These are phyloP conservation scores for Actinomortierella wolfii DNA, from an alignment of 371 early-diverging fungal genomes.

Conservation along the genomic window DNA sequence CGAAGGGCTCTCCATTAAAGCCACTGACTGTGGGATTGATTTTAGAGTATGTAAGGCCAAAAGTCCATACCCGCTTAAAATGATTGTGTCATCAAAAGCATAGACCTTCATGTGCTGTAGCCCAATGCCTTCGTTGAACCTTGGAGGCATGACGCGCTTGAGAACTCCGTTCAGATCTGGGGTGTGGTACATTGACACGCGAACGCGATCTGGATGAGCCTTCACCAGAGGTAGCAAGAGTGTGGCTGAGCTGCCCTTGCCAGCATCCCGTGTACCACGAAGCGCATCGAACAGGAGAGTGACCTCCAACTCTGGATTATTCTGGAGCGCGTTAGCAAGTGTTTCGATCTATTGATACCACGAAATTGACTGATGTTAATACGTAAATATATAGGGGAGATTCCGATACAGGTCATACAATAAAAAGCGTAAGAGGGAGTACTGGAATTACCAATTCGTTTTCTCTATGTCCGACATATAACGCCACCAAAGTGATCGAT, in stretches of 20 bases:
- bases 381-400: background rate
- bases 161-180: slow-evolving; percentile 77
- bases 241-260: slow-evolving; percentile 68
- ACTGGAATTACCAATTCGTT: slow-evolving; percentile 66
- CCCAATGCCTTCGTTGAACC: slow-evolving; percentile 93
- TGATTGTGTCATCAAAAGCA: slow-evolving; percentile 84
- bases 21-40: no score
- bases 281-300: slow-evolving; percentile 84
- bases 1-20: no score
- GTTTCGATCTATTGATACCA: slow-evolving; percentile 53
- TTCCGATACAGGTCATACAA: background rate
- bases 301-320: slow-evolving; percentile 60
- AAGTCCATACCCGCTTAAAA: slow-evolving; percentile 91
- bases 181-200: slow-evolving; percentile 82
- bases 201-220: slow-evolving; percentile 69
- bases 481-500: slow-evolving; percentile 81
- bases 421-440: background rate
- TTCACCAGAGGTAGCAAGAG: slow-evolving; percentile 70
- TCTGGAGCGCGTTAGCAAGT: slow-evolving; percentile 59
- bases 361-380: background rate
- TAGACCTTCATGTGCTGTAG: slow-evolving; percentile 94
- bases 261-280: slow-evolving; percentile 79
- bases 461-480: slow-evolving; percentile 89
- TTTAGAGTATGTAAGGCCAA: no score
- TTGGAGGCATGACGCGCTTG: slow-evolving; percentile 75